phyloP scores from a whole-genome alignment of 2,329 filamentous ascomycete genomes.

The Dothideomycetidae sp. region DNA sequence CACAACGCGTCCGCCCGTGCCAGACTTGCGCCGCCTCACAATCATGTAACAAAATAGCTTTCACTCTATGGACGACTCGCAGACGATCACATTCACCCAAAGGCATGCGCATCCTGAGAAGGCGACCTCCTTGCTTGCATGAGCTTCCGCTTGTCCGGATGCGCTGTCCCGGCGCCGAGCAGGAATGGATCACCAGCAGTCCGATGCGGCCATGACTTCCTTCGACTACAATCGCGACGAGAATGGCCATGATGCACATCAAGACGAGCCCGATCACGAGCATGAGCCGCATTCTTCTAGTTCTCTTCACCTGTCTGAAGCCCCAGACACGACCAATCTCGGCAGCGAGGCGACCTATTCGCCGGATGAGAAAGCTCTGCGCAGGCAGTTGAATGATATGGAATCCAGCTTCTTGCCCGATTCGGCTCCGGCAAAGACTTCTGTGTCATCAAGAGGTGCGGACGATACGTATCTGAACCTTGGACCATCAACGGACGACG shows the following conservation, averaged over 20 bases:
- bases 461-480: slow-evolving; percentile 33
- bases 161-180: slow-evolving; percentile 1
- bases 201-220: not conserved
- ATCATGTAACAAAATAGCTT: too few species aligned
- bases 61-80: too few species aligned
- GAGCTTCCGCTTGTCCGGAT: slow-evolving; percentile 3
- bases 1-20: too few species aligned
- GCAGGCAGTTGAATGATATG: slow-evolving; percentile 44
- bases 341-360: slow-evolving; percentile 27
- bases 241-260: not conserved
- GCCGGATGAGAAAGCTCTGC: slow-evolving; percentile 45
- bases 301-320: slow-evolving; percentile 7
- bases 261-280: not conserved
- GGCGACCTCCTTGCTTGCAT: too few species aligned
- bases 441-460: slow-evolving; percentile 23
- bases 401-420: slow-evolving; percentile 51
- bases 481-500: slow-evolving; percentile 10
- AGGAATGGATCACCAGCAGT: slow-evolving; percentile 6
- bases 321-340: slow-evolving; percentile 8
- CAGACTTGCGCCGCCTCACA: too few species aligned
- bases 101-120: too few species aligned
- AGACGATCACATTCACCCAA: too few species aligned
- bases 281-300: slow-evolving; percentile 3
- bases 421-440: not conserved
- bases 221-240: slow-evolving; percentile 1